These are phyloP conservation scores for Anthoceros angustus DNA, from an alignment of 225 moss, liverwort and hornwort genomes.

Conservation along the genomic window DNA sequence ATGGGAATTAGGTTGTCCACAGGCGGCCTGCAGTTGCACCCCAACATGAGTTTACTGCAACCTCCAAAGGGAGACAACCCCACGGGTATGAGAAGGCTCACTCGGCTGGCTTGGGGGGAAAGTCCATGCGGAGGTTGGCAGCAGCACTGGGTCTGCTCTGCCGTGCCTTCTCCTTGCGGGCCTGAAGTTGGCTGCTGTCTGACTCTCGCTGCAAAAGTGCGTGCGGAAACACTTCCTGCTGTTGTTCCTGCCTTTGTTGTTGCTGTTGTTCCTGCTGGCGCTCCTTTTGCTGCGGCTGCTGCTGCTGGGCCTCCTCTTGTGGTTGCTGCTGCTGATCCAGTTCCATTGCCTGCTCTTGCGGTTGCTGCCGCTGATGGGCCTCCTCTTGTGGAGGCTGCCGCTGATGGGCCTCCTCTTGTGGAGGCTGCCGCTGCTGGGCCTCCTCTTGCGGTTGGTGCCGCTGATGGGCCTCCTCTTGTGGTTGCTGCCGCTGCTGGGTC, in stretches of 20 bases:
- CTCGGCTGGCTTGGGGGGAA: neutral
- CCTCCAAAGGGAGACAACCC: neutral
- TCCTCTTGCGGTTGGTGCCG: neutral
- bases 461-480: neutral
- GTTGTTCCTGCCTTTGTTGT: neutral
- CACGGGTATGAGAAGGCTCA: neutral
- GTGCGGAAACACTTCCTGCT: neutral
- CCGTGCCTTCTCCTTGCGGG: neutral
- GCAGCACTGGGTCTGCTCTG: neutral
- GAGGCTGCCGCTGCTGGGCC: no score
- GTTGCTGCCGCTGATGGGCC: neutral
- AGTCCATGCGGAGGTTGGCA: neutral
- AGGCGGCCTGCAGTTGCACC: constrained; percentile 21
- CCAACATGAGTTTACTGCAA: neutral
- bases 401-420: neutral
- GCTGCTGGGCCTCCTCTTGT: neutral
- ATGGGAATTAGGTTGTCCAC: constrained; percentile 43
- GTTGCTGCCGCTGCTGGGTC: neutral
- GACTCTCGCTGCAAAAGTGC: neutral
- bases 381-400: no score
- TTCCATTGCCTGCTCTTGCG: neutral
- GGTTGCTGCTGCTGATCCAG: neutral
- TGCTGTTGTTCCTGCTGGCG: neutral
- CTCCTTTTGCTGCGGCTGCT: neutral
- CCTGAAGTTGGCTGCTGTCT: neutral